Evolutionary conservation across 176 grass and related monocot species (phyloP), one percentile per base, ranked within the genome.

Genomic region (Phyllostachys edulis): DNA sequence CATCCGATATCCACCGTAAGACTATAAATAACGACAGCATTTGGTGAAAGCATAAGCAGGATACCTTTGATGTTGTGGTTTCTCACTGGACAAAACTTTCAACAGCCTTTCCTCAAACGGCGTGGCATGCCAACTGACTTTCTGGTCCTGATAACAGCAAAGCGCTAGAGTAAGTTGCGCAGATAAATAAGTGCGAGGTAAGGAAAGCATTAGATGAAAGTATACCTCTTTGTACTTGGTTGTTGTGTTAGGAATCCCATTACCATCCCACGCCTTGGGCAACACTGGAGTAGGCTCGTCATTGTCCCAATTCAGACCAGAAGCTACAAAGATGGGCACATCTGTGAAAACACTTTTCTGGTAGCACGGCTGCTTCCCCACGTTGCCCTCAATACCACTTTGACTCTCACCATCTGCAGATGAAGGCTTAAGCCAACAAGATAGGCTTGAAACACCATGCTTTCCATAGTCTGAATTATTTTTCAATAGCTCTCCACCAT

Each of bases 221-320:
- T 10, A 45, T 86, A 98, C 96, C 96, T 98, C 96, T 21, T 95
- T 93, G 18, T 98, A 98, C 36, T 95, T 98, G 5, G 87, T 92
- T 2, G 90, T 95, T 32, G 96, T 84, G 67, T 95, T 98, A 5
- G 96, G 96, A 72, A 98, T 98, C 4, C 96, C 92, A 54, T 93
- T 98, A 20, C 87, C 79, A n/a, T 82, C 91, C 83, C 92, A 94
- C 0, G 46, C 49, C 80, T 88, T 90, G 1, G 77, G 62, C n/a
- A 87, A 26, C 13, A 80, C 61, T 69, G 78, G 85, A 67, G 87
- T 87, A 23, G 79, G 74, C 3, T 77, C 69, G 5, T 86, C 82
- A 23, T 32, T 9, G 63, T 79, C 77, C 92, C 87, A 94, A 14
- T 86, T 52, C 51, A 84, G 63, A 16, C 87, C 78, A 88, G 23